Percentiles rank a stretch among this genome's conserved stretches.
Evolutionary conservation across 495 filamentous ascomycete genomes (phyloP).

Genomic region (Daldinia vernicosa): DNA sequence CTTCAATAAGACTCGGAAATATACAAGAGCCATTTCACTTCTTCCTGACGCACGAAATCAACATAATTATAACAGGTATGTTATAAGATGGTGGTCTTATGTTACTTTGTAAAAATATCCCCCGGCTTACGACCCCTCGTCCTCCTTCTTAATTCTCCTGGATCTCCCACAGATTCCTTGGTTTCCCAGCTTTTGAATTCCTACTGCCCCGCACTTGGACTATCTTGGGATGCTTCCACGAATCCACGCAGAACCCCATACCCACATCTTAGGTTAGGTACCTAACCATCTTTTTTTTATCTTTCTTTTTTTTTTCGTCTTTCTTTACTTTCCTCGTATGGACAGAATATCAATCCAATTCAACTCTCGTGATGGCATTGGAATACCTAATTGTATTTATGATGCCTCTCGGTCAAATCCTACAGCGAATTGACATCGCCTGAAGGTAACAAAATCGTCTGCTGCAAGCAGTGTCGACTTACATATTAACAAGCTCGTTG

Average conservation of each 20-base stretch:
- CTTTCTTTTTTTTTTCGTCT: background rate
- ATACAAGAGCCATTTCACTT: background rate
- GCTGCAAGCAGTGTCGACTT: slow-evolving; percentile 29
- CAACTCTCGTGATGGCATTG: slow-evolving; percentile 12
- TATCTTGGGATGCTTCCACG: slow-evolving; percentile 36
- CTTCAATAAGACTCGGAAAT: background rate
- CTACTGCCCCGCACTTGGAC: slow-evolving; percentile 40
- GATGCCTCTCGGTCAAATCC: slow-evolving; percentile 4
- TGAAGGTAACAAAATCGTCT: background rate
- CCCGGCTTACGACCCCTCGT: slow-evolving; percentile 36
- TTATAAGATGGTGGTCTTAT: slow-evolving; percentile 1
- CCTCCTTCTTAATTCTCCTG: slow-evolving; percentile 28
- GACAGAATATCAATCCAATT: slow-evolving; percentile 10
- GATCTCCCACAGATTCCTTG: slow-evolving; percentile 41
- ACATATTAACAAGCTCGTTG: slow-evolving; percentile 37
- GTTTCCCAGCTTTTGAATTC: slow-evolving; percentile 37
- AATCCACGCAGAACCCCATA: slow-evolving; percentile 33
- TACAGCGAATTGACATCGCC: slow-evolving; percentile 20
- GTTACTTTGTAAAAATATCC: slow-evolving; percentile 1
- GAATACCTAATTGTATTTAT: background rate
- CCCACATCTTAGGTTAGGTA: slow-evolving; percentile 5
- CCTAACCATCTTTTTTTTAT: background rate
- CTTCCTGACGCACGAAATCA: background rate
- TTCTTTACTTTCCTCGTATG: background rate
- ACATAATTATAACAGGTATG: slow-evolving; percentile 1